Base-by-base conservation (phyloP, 2,329 filamentous ascomycete genomes). In the Neofusicoccum ribis region DNA sequence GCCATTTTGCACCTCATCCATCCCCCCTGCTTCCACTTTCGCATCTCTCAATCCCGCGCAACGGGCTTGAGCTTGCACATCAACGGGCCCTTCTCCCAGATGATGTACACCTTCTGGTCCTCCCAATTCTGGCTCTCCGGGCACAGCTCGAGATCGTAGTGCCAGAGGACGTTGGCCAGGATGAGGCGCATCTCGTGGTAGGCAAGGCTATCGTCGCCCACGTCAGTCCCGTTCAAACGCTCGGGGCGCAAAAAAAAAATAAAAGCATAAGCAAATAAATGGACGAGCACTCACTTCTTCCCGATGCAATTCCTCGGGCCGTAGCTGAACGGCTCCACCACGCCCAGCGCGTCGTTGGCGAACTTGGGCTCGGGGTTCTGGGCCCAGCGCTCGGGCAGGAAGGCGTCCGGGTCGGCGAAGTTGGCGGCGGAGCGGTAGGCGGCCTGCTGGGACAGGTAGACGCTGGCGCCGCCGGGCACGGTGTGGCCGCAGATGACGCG, bases 151-250 rank as follows among this genome's bases (percentile, higher is more conserved):
- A 81, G 51, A 44, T 81, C 79, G 39, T 79, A 81, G 37, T 74
- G 69, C 64, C 72, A 78, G 3, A 79, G 58, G 0, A 79, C 59
- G 20, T 76, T 78, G 5, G 76, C 68, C 3, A 78, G 67, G n/a
- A 81, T 74, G 1, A 80, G 70, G 3, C 79, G 79, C 73, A 80
- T 78, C 67, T 81, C 79, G 23, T 81, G 73, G 51, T 73, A 73
- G 12, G 75, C 76, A 69, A 78, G 69, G 34, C 74, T 77, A n/a
- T 52, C 23, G n/a, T 36, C 15, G 2, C 5, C 51, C 6, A 8
- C 31, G 39, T 62, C 36, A 62, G 43, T 20, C 27, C 12, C 23
- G 23, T 23, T 23, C 36, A 27, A 9, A 8, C 20, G 43, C 20
- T 3, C n/a, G 9, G 4, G 1, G 12, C 23, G 2, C 3, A 23